phyloP scores from a whole-genome alignment of 2,329 filamentous ascomycete genomes.

The Trichophyton mentagrophytes region DNA sequence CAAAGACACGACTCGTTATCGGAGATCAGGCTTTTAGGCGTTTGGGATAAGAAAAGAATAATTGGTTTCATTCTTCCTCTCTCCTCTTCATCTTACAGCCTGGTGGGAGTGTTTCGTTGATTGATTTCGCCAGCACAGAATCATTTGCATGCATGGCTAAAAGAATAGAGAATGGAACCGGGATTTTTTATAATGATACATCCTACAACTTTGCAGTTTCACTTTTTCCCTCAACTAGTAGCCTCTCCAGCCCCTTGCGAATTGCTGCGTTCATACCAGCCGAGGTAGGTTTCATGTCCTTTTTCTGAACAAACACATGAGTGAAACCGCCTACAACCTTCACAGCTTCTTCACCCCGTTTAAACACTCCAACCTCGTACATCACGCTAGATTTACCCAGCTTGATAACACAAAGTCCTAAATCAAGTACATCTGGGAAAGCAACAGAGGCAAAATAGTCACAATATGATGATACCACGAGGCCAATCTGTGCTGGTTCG shows the following conservation, averaged over 20 bases:
- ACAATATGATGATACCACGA: constrained; percentile 75
- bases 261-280: constrained; percentile 28
- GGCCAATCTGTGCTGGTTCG: constrained; percentile 53
- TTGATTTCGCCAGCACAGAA: neutral
- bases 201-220: neutral
- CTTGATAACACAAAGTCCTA: constrained; percentile 69
- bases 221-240: constrained; percentile 29
- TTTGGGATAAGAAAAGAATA: constrained; percentile 3
- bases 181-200: neutral
- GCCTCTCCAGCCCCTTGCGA: constrained; percentile 44
- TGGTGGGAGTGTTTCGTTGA: neutral
- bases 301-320: constrained; percentile 71
- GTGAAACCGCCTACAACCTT: constrained; percentile 76
- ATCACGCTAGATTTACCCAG: constrained; percentile 76
- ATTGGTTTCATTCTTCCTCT: neutral
- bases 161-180: neutral
- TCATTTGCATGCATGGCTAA: neutral
- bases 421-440: constrained; percentile 70
- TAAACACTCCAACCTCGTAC: constrained; percentile 82
- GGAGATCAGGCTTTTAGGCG: constrained; percentile 4
- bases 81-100: neutral
- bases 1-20: constrained; percentile 5
- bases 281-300: constrained; percentile 45
- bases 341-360: constrained; percentile 56
- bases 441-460: constrained; percentile 73